Percentiles rank a stretch among this genome's conserved stretches.
Evolutionary conservation across 2,329 filamentous ascomycete species (phyloP).

Genomic region (Fusarium sublunatum): DNA sequence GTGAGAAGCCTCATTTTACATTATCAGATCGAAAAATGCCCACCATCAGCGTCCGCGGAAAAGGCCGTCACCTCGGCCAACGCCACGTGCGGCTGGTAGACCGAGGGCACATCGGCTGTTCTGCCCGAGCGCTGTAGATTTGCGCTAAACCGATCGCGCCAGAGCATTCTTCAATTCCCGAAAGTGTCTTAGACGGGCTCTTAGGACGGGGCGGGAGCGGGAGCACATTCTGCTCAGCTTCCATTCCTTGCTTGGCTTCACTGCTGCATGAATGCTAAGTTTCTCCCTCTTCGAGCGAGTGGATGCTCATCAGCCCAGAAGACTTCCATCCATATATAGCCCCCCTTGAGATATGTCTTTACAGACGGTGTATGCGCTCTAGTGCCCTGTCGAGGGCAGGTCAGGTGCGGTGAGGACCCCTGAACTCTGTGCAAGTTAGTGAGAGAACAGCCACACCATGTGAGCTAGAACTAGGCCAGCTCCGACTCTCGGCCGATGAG

Average conservation of each 20-base stretch:
- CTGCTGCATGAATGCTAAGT: constrained; percentile 4
- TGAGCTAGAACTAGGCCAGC: constrained; percentile 13
- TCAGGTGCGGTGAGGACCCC: constrained; percentile 28
- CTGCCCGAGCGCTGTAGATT: not conserved
- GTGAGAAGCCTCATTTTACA: constrained; percentile 5
- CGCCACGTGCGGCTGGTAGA: constrained; percentile 11
- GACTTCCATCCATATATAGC: too few species aligned
- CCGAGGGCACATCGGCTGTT: not conserved
- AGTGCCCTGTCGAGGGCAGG: constrained; percentile 16
- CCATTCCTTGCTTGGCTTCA: constrained; percentile 10
- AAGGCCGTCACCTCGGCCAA: not conserved
- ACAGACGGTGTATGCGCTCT: constrained; percentile 34
- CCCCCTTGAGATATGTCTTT: constrained; percentile 1
- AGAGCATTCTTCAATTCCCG: too few species aligned
- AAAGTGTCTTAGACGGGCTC: too few species aligned
- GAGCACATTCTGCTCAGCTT: too few species aligned
- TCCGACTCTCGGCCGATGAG: constrained; percentile 43
- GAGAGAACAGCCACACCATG: constrained; percentile 20
- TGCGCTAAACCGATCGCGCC: too few species aligned
- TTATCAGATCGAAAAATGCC: too few species aligned
- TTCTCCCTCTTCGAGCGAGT: constrained; percentile 8
- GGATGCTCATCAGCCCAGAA: constrained; percentile 7
- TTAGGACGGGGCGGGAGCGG: not conserved
- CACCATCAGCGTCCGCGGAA: constrained; percentile 3
- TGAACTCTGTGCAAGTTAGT: constrained; percentile 9